phyloP scores from a whole-genome alignment of 1,139 yeast species.

The Lipomyces yarrowii region DNA sequence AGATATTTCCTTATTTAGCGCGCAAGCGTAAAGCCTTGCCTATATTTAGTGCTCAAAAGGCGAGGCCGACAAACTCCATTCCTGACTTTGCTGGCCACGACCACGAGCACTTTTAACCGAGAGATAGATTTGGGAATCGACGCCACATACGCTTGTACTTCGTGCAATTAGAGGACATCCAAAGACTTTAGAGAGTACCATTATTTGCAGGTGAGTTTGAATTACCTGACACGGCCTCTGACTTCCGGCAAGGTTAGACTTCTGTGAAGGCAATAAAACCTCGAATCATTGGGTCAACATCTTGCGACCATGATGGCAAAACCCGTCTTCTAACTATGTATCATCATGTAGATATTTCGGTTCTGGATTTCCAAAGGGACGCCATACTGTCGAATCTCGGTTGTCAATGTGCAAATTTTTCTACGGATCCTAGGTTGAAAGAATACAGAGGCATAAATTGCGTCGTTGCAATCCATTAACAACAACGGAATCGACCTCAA shows the following conservation, averaged over 20 bases:
- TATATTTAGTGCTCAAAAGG: neutral
- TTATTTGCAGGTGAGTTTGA: neutral
- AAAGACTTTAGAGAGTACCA: neutral
- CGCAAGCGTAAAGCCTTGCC: neutral
- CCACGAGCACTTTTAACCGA: neutral
- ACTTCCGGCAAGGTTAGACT: neutral
- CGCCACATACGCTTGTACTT: neutral
- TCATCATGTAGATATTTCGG: neutral
- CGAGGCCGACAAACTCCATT: neutral
- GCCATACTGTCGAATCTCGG: neutral
- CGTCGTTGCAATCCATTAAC: neutral
- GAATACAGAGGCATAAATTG: neutral
- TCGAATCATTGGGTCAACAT: neutral
- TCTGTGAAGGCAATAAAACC: neutral
- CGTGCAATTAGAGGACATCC: neutral
- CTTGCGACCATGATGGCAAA: neutral
- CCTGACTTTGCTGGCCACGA: neutral
- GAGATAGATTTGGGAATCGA: neutral
- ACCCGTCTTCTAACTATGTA: neutral
- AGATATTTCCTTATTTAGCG: neutral
- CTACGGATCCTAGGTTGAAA: neutral
- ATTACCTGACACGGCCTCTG: neutral
- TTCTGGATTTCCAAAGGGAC: neutral
- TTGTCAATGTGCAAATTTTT: neutral
- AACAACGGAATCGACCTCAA: neutral